These are phyloP conservation scores for Phytophthora chlamydospora DNA, from an alignment of 352 stramenopile genomes.

Conservation along the genomic window DNA sequence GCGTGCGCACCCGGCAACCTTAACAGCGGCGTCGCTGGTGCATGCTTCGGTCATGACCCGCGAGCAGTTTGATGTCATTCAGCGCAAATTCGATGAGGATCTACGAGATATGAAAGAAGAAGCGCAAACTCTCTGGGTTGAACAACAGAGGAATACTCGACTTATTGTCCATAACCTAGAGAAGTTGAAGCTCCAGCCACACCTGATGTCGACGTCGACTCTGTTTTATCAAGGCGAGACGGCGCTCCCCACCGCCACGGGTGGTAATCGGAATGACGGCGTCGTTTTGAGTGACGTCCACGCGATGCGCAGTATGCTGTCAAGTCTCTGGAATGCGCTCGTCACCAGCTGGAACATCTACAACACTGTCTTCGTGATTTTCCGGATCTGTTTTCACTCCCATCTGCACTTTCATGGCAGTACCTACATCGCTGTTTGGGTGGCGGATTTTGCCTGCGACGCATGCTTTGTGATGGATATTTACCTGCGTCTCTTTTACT, in stretches of 20 bases:
- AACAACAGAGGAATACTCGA: slow-evolving; percentile 42
- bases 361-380: slow-evolving; percentile 68
- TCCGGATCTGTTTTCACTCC: slow-evolving; percentile 70
- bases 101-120: slow-evolving; percentile 57
- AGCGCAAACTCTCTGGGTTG: slow-evolving; percentile 42
- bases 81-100: slow-evolving; percentile 69
- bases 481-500: slow-evolving; percentile 74
- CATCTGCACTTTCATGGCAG: slow-evolving; percentile 43
- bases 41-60: slow-evolving; percentile 74
- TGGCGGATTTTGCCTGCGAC: slow-evolving; percentile 63
- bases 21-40: slow-evolving; percentile 54
- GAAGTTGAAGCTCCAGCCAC: slow-evolving; percentile 56
- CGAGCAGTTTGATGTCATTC: slow-evolving; percentile 72
- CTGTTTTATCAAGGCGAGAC: slow-evolving; percentile 66
- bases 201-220: slow-evolving; percentile 50
- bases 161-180: slow-evolving; percentile 57
- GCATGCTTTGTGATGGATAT: slow-evolving; percentile 60
- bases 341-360: slow-evolving; percentile 72
- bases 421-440: slow-evolving; percentile 30
- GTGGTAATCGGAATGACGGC: not conserved
- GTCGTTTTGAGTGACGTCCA: slow-evolving; percentile 15
- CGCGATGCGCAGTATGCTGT: slow-evolving; percentile 28
- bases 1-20: slow-evolving; percentile 46
- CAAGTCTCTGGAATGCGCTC: slow-evolving; percentile 50
- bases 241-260: not conserved